Conservation (phyloP, 1,284 basidiomycete genomes). For the Ganoderma meredithae region DNA sequence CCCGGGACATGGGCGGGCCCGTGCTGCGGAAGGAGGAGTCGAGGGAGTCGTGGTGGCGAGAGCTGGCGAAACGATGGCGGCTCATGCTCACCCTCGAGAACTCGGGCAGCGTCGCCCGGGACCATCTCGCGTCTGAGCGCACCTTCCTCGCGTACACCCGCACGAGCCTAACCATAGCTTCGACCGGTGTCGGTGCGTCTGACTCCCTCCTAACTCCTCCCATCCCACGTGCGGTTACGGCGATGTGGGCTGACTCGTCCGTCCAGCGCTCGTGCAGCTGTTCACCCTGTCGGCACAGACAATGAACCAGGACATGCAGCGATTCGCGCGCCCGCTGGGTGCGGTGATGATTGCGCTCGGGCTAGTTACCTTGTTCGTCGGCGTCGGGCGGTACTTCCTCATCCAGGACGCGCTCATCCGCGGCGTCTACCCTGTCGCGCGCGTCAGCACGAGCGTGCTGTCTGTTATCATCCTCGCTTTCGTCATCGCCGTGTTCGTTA, state of each 20-base stretch:
- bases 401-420: slow-evolving; percentile 60
- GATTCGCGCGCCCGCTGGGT: slow-evolving; percentile 62
- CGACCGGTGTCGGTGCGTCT: slow-evolving; percentile 52
- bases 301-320: slow-evolving; percentile 41
- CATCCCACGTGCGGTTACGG: neutral
- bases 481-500: slow-evolving; percentile 57
- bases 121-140: slow-evolving; percentile 64
- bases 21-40: neutral
- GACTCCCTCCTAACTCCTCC: neutral
- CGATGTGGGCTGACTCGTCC: neutral
- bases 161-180: slow-evolving; percentile 63
- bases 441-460: slow-evolving; percentile 53
- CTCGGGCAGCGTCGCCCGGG: slow-evolving; percentile 64
- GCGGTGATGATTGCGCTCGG: slow-evolving; percentile 59
- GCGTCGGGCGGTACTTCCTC: slow-evolving; percentile 60
- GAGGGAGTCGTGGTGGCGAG: slow-evolving; percentile 21
- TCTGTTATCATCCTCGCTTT: slow-evolving; percentile 51
- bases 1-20: neutral
- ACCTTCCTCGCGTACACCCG: slow-evolving; percentile 68
- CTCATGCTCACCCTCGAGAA: slow-evolving; percentile 55
- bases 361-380: slow-evolving; percentile 57
- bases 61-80: slow-evolving; percentile 35
- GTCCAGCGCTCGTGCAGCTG: slow-evolving; percentile 61
- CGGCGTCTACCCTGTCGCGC: slow-evolving; percentile 65
- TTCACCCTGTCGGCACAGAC: slow-evolving; percentile 53